Base-by-base conservation (phyloP, 768 basidiomycete genomes). In the Rhodotorula diobovata region DNA sequence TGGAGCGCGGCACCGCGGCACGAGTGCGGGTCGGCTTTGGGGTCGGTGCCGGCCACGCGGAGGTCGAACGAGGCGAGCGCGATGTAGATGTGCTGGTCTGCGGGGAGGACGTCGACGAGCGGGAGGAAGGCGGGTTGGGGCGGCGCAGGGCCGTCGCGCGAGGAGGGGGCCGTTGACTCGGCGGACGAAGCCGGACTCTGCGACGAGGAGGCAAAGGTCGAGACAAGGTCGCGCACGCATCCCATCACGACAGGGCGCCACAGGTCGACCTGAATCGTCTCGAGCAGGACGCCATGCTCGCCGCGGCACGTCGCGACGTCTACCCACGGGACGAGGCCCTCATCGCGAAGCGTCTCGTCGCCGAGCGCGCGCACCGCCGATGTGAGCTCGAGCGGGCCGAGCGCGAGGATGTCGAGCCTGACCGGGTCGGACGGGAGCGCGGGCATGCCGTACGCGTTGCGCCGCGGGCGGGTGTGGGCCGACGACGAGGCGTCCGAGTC, bases 1-100 rank as follows among this genome's bases (percentile, higher is more conserved):
- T 81, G 84, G 39, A 87, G 76, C 4, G 87, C 86, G 66, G 90
- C 79, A 8, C 91, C 91, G 39, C 90, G 85, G 7, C 86, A 87
- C 21, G 90, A 82, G 56, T 86, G 86, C 65, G 85, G 79, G 50
- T 85, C 84, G 64, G 89, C 89, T 71, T 91, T 91, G 64, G 93
- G 84, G 78, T 95, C 93, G 46, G 85, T 85, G n/a, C 88, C 86
- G 14, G 90, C 89, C 61, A 92, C 78, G 67, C 90, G 87, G 18
- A 90, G 77, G 37, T 87, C 86, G 57, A 89, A 81, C 46, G 85
- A 85, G 2, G 84, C 85, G 55, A 93, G 72, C 0, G 89, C 84
- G 45, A 88, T 32, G 39, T 87, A 85, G 34, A 84, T 75, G 12
- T 84, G 82, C 41, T 88, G 72, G 3, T 90, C 90, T 20, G 82